Evolutionary conservation across 2,329 filamentous ascomycete genomes (phyloP).

Genomic region (Aspergillus costaricaensis): DNA sequence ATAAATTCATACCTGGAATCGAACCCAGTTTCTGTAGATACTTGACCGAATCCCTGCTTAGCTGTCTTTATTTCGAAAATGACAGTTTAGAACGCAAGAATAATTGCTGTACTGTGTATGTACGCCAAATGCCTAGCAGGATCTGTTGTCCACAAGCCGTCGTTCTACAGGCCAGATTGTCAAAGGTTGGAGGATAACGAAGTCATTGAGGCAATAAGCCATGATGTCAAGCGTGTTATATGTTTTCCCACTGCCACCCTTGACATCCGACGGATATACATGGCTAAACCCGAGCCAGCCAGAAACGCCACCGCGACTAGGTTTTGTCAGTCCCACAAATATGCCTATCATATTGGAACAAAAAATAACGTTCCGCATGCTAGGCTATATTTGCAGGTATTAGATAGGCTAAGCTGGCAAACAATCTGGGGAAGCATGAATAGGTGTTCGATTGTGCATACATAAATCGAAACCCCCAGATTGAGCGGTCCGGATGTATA

Average conservation of each 20-base stretch:
- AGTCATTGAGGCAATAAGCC: neutral
- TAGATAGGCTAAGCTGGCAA: no score
- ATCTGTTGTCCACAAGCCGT: no score
- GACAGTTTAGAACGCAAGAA: neutral
- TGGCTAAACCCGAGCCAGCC: conserved; percentile 3
- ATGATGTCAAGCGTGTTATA: conserved; percentile 3
- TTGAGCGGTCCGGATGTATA: no score
- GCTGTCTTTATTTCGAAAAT: neutral
- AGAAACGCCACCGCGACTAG: no score
- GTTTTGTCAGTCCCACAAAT: neutral
- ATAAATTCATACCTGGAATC: neutral
- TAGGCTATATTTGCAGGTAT: neutral
- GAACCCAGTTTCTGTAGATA: neutral
- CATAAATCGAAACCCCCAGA: no score
- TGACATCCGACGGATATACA: neutral
- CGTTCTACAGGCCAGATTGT: no score
- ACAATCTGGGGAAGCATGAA: no score
- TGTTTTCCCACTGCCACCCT: neutral
- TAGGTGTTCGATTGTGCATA: no score
- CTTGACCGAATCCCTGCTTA: neutral
- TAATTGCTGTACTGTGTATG: no score
- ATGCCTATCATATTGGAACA: neutral
- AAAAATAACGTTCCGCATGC: neutral
- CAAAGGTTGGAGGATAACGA: no score
- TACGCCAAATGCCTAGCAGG: no score